These are phyloP conservation scores for Hymenotorrendiella dingleyae DNA, from an alignment of 2,329 filamentous ascomycete species.

Conservation along the genomic window DNA sequence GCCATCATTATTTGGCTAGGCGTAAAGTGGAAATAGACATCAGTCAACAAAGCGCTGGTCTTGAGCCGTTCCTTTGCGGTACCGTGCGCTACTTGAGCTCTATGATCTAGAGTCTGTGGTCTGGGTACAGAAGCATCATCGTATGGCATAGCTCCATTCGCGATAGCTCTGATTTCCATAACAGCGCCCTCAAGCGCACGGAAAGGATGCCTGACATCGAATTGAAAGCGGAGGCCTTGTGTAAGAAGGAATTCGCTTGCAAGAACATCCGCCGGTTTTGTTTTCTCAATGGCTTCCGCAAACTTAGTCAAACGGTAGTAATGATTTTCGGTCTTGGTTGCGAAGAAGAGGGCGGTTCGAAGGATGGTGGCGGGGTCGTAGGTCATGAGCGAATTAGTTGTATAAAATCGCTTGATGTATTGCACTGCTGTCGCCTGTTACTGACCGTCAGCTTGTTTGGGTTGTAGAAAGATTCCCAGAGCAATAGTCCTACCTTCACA, in stretches of 20 bases:
- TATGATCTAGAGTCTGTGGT: constrained; percentile 30
- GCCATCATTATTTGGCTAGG: constrained; percentile 91
- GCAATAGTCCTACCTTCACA: constrained; percentile 54
- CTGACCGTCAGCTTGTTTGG: too few relatives aligned
- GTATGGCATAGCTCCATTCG: constrained; percentile 37
- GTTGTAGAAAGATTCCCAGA: too few relatives aligned
- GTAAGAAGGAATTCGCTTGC: constrained; percentile 90
- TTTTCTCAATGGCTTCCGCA: constrained; percentile 61
- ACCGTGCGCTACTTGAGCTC: constrained; percentile 59
- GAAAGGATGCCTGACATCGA: constrained; percentile 88
- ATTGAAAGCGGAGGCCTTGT: constrained; percentile 86
- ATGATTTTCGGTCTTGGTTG: constrained; percentile 84
- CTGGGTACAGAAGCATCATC: not conserved
- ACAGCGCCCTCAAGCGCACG: constrained; percentile 80
- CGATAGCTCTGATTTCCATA: constrained; percentile 70
- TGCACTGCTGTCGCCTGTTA: constrained; percentile 33
- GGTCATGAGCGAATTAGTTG: constrained; percentile 93
- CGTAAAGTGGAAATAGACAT: constrained; percentile 95
- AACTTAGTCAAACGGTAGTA: constrained; percentile 58
- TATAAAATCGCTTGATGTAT: constrained; percentile 90
- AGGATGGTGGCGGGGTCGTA: constrained; percentile 88
- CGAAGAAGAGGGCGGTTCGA: constrained; percentile 86
- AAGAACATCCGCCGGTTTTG: constrained; percentile 74
- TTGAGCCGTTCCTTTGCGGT: constrained; percentile 69
- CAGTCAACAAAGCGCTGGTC: constrained; percentile 76